Conservation (phyloP, 2,329 filamentous ascomycete genomes). For the Colletotrichum sp. region DNA sequence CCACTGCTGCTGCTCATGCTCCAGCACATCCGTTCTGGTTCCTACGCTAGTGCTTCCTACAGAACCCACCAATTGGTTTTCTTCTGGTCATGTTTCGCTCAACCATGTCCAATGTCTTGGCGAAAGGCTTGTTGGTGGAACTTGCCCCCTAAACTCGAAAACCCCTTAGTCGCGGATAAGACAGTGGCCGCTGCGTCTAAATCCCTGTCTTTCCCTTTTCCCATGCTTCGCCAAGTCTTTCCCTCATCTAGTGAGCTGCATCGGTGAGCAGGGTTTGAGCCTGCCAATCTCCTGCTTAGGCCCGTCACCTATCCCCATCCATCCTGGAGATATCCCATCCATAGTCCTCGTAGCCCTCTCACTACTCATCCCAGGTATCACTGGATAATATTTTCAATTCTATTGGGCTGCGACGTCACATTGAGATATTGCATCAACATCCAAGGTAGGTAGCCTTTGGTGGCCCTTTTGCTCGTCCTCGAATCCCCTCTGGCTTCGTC, state of each 20-base stretch:
- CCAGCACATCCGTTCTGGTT: neutral
- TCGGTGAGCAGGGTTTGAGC: conserved; percentile 10
- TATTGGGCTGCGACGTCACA: neutral
- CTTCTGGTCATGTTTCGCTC: conserved; percentile 6
- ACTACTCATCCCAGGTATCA: neutral
- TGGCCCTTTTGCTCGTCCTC: neutral
- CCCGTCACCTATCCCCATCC: conserved; percentile 1
- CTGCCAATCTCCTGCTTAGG: conserved; percentile 12
- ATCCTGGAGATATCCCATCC: neutral
- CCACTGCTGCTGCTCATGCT: neutral
- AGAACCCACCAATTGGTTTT: conserved; percentile 11
- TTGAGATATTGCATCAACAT: neutral
- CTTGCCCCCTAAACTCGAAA: conserved; percentile 9
- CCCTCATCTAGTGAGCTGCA: neutral
- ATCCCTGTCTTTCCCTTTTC: neutral
- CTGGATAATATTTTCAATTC: neutral
- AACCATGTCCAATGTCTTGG: conserved; percentile 4
- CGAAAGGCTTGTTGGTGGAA: conserved; percentile 7
- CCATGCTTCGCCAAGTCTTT: neutral
- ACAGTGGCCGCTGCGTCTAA: conserved; percentile 8
- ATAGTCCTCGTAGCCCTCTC: neutral
- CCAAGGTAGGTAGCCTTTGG: neutral
- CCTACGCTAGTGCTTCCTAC: neutral
- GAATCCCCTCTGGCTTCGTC: neutral
- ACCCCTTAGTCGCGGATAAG: conserved; percentile 15